Percentiles rank a stretch among this genome's conserved stretches.
Evolutionary conservation across 805 yeast genomes (phyloP).

Genomic region (Cyberlindnera subsufficiens): DNA sequence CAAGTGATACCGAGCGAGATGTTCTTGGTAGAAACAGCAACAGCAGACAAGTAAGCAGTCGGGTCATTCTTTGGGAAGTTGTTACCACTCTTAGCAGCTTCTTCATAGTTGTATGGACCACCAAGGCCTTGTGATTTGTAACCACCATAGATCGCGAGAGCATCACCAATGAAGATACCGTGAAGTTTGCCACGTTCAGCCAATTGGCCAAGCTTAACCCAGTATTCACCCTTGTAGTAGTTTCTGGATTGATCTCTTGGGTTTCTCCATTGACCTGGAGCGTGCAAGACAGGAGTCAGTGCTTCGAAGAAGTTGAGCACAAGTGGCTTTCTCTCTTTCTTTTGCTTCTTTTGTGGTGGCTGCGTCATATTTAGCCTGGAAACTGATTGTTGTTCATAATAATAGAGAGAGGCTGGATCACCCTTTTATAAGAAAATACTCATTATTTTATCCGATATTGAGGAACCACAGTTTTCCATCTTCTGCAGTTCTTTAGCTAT

Average conservation of each 20-base stretch:
- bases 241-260: constrained; percentile 19
- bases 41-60: constrained; percentile 31
- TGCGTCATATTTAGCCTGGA: constrained; percentile 2
- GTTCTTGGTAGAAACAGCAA: constrained; percentile 39
- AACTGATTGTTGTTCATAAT: too few relatives aligned
- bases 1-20: constrained; percentile 38
- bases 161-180: constrained; percentile 35
- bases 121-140: constrained; percentile 25
- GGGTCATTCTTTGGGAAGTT: constrained; percentile 35
- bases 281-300: constrained; percentile 16
- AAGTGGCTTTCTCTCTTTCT: constrained; percentile 13
- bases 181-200: constrained; percentile 36
- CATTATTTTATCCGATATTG: too few relatives aligned
- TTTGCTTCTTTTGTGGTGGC: constrained; percentile 14
- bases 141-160: constrained; percentile 35
- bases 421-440: too few relatives aligned
- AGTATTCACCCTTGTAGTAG: constrained; percentile 25
- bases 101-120: constrained; percentile 33
- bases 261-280: constrained; percentile 22
- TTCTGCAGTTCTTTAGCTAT: too few relatives aligned
- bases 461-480: too few relatives aligned
- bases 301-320: constrained; percentile 20
- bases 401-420: too few relatives aligned
- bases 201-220: constrained; percentile 33
- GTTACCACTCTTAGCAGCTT: constrained; percentile 29